Conservation (phyloP, 2,329 filamentous ascomycete genomes). For the Aspergillus floridensis region DNA sequence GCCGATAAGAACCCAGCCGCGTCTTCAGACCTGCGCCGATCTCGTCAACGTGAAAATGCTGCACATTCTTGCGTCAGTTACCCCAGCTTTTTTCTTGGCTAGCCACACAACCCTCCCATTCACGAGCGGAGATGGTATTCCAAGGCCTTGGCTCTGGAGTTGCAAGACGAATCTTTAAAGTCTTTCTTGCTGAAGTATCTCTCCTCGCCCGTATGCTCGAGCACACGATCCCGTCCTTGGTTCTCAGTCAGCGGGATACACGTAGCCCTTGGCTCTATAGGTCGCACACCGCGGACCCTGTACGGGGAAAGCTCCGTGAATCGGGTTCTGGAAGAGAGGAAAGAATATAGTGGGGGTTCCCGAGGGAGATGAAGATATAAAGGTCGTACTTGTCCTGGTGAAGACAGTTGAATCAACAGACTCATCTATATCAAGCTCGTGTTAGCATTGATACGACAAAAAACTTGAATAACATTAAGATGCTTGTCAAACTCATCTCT, state of each 20-base stretch:
- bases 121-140: background rate
- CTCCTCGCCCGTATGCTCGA: background rate
- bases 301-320: background rate
- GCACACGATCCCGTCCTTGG: background rate
- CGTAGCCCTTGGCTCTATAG: background rate
- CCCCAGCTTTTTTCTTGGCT: background rate
- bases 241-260: background rate
- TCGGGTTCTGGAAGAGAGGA: background rate
- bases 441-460: background rate
- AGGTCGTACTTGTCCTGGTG: background rate
- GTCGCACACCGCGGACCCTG: background rate
- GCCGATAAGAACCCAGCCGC: background rate
- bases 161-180: too few species aligned
- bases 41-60: background rate
- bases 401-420: background rate
- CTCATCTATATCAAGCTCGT: background rate
- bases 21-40: too few species aligned
- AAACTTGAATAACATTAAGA: background rate
- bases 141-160: background rate
- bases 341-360: background rate
- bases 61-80: background rate
- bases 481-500: background rate
- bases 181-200: background rate
- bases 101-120: background rate
- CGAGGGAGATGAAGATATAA: background rate